Base-by-base conservation (phyloP, 2,329 filamentous ascomycete species). In the Neonectria magnoliae region DNA sequence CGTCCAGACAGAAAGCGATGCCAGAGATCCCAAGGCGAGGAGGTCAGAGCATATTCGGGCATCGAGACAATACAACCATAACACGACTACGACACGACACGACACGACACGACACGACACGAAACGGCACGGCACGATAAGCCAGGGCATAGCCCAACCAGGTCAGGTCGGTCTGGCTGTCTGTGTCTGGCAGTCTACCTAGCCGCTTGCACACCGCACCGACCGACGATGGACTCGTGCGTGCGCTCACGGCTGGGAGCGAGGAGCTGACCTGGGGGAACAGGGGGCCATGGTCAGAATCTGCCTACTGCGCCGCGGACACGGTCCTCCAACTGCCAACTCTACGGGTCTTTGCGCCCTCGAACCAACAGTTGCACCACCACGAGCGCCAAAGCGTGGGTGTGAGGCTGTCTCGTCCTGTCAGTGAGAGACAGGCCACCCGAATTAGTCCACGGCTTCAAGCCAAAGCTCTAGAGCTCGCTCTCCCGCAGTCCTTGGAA, bases 61-160 rank as follows among this genome's bases (percentile, higher is more conserved):
- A 55, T 60, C 58, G 60, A 60, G 41, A 61, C 48, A 55, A 61
- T 36, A 61, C 66, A 60, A 63, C 62, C 54, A 53, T 27, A 48
- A n/a, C 38, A 42, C 38, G n/a, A 42, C 60, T 66, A 59, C 54
- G 27, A 64, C 62, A 68, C 67, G 66, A 65, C 58, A 68, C 58
- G 57, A 53, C 44, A 47, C 53, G 57, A 53, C 57, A 58, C 33
- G 42, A 55, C 57, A 41, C 38, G 66, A 65, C 58, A 50, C 54
- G 45, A 57, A 51, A 60, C 42, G 56, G 60, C 41, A 63, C 61
- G 64, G 27, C 27, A 29, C 27, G 27, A 29, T 7, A 29, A 29
- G 63, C 58, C 42, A 45, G 5, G 60, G 51, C 67, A 58, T 53
- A 50, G 64, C 63, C 67, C 57, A 60, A 59, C 25, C 57, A 65